Base-by-base conservation (phyloP, 116 monocot species). In the Phalaenopsis hybrid region DNA sequence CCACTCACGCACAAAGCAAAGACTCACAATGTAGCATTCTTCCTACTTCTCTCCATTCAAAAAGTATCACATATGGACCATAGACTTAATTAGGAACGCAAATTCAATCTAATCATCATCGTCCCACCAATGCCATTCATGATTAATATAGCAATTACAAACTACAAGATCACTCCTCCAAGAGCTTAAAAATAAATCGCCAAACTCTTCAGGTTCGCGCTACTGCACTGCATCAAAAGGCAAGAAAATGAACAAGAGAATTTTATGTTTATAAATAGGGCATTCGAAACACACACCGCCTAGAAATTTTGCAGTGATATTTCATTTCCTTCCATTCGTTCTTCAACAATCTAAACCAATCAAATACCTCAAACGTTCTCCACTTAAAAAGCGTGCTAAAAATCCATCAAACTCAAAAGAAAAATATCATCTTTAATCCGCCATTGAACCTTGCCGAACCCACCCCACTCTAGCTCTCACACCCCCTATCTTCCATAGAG, bases 381-480 rank as follows among this genome's bases (percentile, higher is more conserved):
- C 45, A 46, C 18, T 75, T 75, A 46, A 75, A 75, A 8, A 7
- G 8, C 12, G 45, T 44, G 45, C 75, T 8, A 45, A 20, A 25
- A 45, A 75, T 15, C 45, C 46, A 8, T 75, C 46, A 5, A 44
- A 75, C 77, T 16, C 23, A 31, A 25, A 23, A 49, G 12, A 51
- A 48, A 77, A 51, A 8, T 23, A 77, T 4, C n/a, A 77, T 4
- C 77, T 51, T 77, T 33, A 25, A 11, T 31, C 77, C 77, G 0
- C 77, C 75, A 52, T 25, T 77, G 28, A 49, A 77, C 51, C 77
- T 77, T 15, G 15, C 77, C 12, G 4, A 44, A 51, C 77, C 52
- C 9, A 8, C 75, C 44, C 44, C 46, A 46, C 37, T 6, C 23
- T 69, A 28, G n/a, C 45, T 48, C 5, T 13, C 45, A n/a, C 10